Conservation (phyloP, 441 rosid species). For the Aquilaria agallochum region DNA sequence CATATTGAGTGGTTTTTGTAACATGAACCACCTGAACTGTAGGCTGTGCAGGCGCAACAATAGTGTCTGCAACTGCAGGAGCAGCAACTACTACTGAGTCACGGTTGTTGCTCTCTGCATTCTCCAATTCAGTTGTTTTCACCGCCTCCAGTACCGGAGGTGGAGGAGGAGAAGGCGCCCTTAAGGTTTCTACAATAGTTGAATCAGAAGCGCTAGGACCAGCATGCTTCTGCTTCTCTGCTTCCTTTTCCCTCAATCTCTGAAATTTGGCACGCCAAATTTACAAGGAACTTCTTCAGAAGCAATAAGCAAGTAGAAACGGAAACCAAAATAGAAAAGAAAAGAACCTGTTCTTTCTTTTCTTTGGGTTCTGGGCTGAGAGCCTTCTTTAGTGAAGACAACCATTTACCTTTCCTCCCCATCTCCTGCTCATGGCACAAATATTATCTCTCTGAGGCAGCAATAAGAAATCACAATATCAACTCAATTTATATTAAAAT, state of each 20-base stretch:
- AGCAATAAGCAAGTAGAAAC: not conserved
- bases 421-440: slow-evolving; percentile 47
- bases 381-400: slow-evolving; percentile 78
- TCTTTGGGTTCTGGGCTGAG: slow-evolving; percentile 79
- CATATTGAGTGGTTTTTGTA: slow-evolving; percentile 32
- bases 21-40: slow-evolving; percentile 39
- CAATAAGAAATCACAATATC: slow-evolving; percentile 7
- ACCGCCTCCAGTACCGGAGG: slow-evolving; percentile 48
- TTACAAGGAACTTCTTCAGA: not conserved
- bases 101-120: slow-evolving; percentile 32
- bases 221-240: slow-evolving; percentile 41
- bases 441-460: slow-evolving; percentile 16
- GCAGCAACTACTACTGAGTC: slow-evolving; percentile 32
- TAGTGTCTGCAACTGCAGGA: slow-evolving; percentile 23
- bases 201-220: slow-evolving; percentile 30
- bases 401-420: slow-evolving; percentile 97
- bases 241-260: slow-evolving; percentile 62
- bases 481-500: slow-evolving; percentile 1
- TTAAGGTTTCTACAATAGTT: slow-evolving; percentile 25
- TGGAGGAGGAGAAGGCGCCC: slow-evolving; percentile 33
- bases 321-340: not conserved
- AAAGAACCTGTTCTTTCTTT: slow-evolving; percentile 49
- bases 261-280: slow-evolving; percentile 16
- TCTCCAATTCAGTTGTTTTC: slow-evolving; percentile 38
- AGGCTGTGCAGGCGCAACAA: slow-evolving; percentile 29